Evolutionary conservation across 345 rosid species (phyloP), one percentile per base, ranked within the genome.

Genomic region (Acer saccharum): DNA sequence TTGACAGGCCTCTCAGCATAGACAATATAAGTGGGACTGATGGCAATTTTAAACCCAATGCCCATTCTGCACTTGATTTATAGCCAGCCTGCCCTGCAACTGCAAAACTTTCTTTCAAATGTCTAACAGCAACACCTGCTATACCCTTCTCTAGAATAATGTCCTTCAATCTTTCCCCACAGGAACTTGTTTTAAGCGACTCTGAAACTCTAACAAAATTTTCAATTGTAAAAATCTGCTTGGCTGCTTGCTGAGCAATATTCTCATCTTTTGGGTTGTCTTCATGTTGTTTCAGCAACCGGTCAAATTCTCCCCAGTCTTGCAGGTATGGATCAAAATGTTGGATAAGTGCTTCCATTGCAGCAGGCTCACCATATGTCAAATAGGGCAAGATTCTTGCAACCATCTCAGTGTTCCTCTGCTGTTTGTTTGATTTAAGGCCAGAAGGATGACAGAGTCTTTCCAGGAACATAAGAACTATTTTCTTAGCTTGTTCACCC

Each of bases 301-400:
- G 83, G 83, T 96, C 91, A 80, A 92, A 96, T 67, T 89, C 98
- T 68, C 81, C 68, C 99, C 99, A 96, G 84, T 96, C 86, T 85
- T 86, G 93, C 91, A 96, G 87, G 86, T 86, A 92, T 27, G 95
- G 94, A 71, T 83, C 85, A 80, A 96, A 96, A 83, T 96, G 97
- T 83, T 92, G 92, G 84, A 94, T 88, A 27, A 96, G 95, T 52
- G 95, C 97, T 85, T 92, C 97, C 98, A 94, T 96, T 3, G 99
- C 99, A 79, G 95, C 98, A 78, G 99, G 92, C 87, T 96, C 98
- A 84, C 99, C 99, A 81, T 96, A 96, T 71, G 99, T 96, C 82
- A 96, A 86, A 83, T 92, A 94, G 4, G 99, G 99, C 85, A 96
- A 88, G 76, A 96, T 96, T 86, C 98, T 89, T 39, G 99, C 99